phyloP scores from a whole-genome alignment of 2,329 filamentous ascomycete species.

The Trichoderma sp. region DNA sequence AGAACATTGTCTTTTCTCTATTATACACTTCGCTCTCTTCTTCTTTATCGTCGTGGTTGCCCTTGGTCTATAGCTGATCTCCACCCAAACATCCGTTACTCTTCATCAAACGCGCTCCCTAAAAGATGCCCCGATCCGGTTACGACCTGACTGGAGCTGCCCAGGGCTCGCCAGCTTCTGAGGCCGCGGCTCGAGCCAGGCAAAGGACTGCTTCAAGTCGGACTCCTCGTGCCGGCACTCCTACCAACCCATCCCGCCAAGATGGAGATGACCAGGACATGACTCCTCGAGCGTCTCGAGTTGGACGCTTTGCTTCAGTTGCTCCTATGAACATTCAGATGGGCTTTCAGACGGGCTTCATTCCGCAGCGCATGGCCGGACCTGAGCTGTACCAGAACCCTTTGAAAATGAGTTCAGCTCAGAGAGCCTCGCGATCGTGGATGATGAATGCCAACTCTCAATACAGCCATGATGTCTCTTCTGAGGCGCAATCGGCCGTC shows the following conservation, averaged over 20 bases:
- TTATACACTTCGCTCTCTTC: background rate
- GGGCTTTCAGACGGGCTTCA: background rate
- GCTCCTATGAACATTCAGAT: background rate
- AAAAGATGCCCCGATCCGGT: conserved; percentile 21
- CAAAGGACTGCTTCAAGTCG: conserved; percentile 8
- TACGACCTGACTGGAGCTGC: conserved; percentile 19
- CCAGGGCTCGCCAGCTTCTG: conserved; percentile 10
- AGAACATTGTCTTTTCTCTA: background rate
- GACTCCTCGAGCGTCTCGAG: conserved; percentile 23
- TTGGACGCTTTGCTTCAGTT: background rate
- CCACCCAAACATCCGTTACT: background rate
- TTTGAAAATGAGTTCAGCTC: conserved; percentile 17
- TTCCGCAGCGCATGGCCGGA: background rate
- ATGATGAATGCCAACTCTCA: background rate
- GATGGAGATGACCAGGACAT: conserved; percentile 20
- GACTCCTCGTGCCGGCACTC: conserved; percentile 25
- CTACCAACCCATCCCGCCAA: background rate
- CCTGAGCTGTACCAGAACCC: conserved; percentile 24
- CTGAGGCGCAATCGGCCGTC: background rate
- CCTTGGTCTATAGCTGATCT: background rate
- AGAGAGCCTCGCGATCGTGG: background rate
- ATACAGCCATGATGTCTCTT: background rate
- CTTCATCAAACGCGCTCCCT: background rate
- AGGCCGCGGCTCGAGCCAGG: conserved; percentile 24
- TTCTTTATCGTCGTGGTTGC: background rate